Conservation (phyloP, 2,329 filamentous ascomycete species). For the Xylariaceae sp. region DNA sequence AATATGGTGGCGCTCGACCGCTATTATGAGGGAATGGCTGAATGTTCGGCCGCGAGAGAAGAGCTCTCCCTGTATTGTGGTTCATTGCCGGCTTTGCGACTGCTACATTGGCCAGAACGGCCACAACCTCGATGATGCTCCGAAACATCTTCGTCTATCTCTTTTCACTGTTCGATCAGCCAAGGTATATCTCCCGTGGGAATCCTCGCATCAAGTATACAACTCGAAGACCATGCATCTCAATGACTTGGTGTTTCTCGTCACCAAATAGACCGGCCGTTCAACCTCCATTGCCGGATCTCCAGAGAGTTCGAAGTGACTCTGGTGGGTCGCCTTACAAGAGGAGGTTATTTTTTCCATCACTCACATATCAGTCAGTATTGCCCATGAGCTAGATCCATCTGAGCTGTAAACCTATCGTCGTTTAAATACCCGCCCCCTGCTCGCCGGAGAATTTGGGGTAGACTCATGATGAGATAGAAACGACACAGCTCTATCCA, state of each 20-base stretch:
- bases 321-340: not conserved
- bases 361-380: slow-evolving; percentile 13
- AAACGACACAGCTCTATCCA: not conserved
- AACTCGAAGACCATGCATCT: not conserved
- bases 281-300: not conserved
- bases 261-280: not conserved
- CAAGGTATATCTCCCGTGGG: not conserved
- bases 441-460: slow-evolving; percentile 15
- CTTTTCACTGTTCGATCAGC: not conserved
- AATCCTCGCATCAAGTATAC: not conserved
- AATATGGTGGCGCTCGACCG: slow-evolving; percentile 14
- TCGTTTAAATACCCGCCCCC: not conserved
- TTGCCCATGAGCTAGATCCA: not conserved
- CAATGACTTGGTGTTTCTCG: not conserved
- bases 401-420: not conserved
- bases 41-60: slow-evolving; percentile 16
- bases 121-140: slow-evolving; percentile 3
- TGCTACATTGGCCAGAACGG: slow-evolving; percentile 4
- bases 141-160: slow-evolving; percentile 4
- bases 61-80: not conserved
- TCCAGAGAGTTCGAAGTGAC: not conserved
- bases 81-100: slow-evolving; percentile 2
- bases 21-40: slow-evolving; percentile 18
- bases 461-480: slow-evolving; percentile 5
- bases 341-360: slow-evolving; percentile 19